Conservation (phyloP, 2,329 filamentous ascomycete genomes). For the Sclerotinia nivalis region DNA sequence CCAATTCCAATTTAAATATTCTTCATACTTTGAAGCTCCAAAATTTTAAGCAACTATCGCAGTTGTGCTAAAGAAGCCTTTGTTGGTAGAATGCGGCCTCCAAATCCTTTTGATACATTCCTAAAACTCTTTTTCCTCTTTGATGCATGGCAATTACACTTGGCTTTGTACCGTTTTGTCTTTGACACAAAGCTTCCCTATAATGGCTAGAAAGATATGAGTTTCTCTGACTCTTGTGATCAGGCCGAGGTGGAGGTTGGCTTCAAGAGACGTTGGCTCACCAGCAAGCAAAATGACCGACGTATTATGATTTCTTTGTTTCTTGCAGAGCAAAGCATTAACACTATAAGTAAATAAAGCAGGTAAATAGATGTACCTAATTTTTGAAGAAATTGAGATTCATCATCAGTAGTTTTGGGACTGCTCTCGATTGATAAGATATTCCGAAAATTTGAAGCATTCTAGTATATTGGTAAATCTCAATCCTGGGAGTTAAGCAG, state of each 20-base stretch:
- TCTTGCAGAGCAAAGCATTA: not conserved
- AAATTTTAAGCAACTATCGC: not conserved
- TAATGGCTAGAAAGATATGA: not conserved
- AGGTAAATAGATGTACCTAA: no score
- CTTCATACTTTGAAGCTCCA: not conserved
- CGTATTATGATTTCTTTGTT: not conserved
- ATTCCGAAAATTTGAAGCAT: no score
- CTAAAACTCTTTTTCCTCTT: slow-evolving; percentile 12
- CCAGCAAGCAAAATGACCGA: no score
- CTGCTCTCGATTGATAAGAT: not conserved
- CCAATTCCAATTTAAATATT: not conserved
- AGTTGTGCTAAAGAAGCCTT: slow-evolving; percentile 12
- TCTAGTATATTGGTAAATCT: no score
- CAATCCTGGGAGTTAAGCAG: no score
- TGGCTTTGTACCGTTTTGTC: not conserved
- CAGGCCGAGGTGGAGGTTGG: not conserved
- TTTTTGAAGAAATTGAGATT: not conserved
- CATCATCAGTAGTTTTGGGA: not conserved
- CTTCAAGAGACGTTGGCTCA: not conserved
- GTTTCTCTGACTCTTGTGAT: not conserved
- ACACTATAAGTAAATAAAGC: not conserved
- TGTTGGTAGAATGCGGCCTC: slow-evolving; percentile 17
- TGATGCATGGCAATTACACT: not conserved
- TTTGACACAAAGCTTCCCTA: not conserved
- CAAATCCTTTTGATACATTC: not conserved